These are phyloP conservation scores for Scheffersomyces coipomensis DNA, from an alignment of 805 yeast species.

Conservation along the genomic window DNA sequence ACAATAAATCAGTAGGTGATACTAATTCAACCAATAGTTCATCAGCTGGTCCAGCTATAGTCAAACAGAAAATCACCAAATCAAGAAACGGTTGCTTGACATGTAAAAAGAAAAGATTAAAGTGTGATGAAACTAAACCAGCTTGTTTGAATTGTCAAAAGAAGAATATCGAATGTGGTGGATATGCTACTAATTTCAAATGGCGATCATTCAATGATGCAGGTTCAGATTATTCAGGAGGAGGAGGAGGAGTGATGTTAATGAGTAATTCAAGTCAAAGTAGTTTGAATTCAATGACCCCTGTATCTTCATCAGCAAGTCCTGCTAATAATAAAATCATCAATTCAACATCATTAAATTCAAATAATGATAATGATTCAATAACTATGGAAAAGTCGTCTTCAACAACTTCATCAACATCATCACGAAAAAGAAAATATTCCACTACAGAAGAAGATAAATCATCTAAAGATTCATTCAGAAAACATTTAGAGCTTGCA, in stretches of 20 bases:
- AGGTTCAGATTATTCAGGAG: neutral
- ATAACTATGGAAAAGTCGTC: no score
- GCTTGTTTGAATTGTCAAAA: conserved; percentile 70
- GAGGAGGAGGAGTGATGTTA: no score
- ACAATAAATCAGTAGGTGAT: no score
- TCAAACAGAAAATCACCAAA: conserved; percentile 49
- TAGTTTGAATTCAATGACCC: no score
- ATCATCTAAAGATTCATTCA: conserved; percentile 17
- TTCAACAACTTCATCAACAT: no score
- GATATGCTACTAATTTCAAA: conserved; percentile 61
- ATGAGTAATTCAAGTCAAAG: no score
- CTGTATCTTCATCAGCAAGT: no score
- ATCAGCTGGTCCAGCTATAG: no score
- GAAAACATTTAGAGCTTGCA: conserved; percentile 54
- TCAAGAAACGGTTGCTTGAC: conserved; percentile 87
- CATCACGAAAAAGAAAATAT: no score
- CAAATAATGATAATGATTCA: no score
- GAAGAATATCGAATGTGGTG: conserved; percentile 61
- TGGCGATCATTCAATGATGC: conserved; percentile 55
- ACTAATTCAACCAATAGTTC: no score
- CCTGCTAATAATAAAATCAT: neutral
- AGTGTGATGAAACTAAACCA: conserved; percentile 88
- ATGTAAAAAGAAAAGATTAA: conserved; percentile 85
- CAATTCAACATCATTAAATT: neutral
- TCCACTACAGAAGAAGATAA: neutral